A percentile compares a stretch with the other conserved stretches of the same genome.
Conservation (phyloP, 2,329 filamentous ascomycete species). For the Plenodomus lindquistii region DNA sequence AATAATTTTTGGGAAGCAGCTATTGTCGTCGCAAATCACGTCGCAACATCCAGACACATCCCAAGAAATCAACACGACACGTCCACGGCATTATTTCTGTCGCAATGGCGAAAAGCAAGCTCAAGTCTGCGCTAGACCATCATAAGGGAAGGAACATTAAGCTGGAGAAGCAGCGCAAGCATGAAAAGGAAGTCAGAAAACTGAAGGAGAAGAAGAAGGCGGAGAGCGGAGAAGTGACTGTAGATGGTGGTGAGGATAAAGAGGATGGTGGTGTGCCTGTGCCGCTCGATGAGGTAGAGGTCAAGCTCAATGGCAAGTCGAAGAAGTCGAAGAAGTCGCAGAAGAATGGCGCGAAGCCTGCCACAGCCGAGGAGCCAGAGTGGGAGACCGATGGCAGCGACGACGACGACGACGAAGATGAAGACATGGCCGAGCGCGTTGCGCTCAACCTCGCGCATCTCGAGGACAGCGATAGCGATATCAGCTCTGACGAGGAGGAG, state of each 20-base stretch:
- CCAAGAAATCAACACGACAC: not conserved
- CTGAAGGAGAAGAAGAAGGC: constrained; percentile 12
- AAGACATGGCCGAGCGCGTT: constrained; percentile 25
- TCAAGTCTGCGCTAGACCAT: constrained; percentile 62
- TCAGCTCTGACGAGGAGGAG: constrained; percentile 42
- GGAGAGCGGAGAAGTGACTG: constrained; percentile 3
- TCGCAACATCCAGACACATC: not conserved
- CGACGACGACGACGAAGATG: constrained; percentile 41
- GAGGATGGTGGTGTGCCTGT: constrained; percentile 37
- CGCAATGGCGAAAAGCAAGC: constrained; percentile 54
- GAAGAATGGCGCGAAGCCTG: constrained; percentile 38
- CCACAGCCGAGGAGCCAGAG: constrained; percentile 29
- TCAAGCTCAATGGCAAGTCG: constrained; percentile 34
- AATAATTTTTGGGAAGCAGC: constrained; percentile 33
- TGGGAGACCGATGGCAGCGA: constrained; percentile 41
- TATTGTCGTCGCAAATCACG: constrained; percentile 13
- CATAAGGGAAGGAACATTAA: constrained; percentile 69
- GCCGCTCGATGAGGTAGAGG: constrained; percentile 31
- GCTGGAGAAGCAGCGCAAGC: constrained; percentile 64
- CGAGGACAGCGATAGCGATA: constrained; percentile 48
- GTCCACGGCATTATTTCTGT: not conserved
- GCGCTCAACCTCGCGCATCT: constrained; percentile 36
- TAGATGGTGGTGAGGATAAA: constrained; percentile 18
- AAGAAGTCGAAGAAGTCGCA: constrained; percentile 39
- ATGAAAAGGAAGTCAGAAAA: constrained; percentile 14